These are phyloP conservation scores for Sporothrix curviconia DNA, from an alignment of 2,329 filamentous ascomycete genomes.

Conservation along the genomic window DNA sequence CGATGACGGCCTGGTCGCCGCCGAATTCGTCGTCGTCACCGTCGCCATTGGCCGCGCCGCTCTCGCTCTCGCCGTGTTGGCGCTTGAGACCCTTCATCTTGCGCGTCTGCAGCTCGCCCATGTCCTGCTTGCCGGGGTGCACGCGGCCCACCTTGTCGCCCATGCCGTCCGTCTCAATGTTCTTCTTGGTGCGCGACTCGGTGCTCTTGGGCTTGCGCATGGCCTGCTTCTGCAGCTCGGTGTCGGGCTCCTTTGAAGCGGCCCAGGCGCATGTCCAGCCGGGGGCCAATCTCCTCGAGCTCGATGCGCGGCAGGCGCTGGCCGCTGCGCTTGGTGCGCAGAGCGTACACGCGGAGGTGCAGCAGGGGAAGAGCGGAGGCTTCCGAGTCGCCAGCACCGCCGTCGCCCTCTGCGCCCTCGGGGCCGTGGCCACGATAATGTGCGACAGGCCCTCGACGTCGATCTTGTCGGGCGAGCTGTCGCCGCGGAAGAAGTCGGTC, in stretches of 20 bases:
- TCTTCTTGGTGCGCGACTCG: slow-evolving; percentile 87
- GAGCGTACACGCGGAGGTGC: slow-evolving; percentile 73
- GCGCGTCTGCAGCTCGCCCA: slow-evolving; percentile 79
- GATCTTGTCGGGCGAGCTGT: slow-evolving; percentile 66
- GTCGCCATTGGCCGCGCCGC: slow-evolving; percentile 21
- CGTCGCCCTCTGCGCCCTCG: slow-evolving; percentile 44
- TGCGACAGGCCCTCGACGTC: slow-evolving; percentile 95
- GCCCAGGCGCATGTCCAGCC: slow-evolving; percentile 85
- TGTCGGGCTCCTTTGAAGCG: slow-evolving; percentile 72
- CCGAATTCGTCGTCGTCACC: slow-evolving; percentile 19
- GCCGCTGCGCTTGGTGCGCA: slow-evolving; percentile 78
- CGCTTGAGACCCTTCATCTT: slow-evolving; percentile 99
- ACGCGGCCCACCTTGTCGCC: slow-evolving; percentile 95
- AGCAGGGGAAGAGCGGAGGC: slow-evolving; percentile 49
- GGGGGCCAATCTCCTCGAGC: slow-evolving; percentile 47
- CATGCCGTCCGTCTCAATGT: slow-evolving; percentile 82
- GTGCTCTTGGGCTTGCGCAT: slow-evolving; percentile 73
- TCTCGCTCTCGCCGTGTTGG: slow-evolving; percentile 52
- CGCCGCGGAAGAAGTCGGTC: slow-evolving; percentile 84
- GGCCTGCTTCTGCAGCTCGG: slow-evolving; percentile 77
- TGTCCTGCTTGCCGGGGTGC: slow-evolving; percentile 84
- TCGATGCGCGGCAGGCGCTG: slow-evolving; percentile 75
- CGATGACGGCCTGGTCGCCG: slow-evolving; percentile 19
- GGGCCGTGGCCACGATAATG: slow-evolving; percentile 72
- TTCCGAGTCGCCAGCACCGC: slow-evolving; percentile 22